These are phyloP conservation scores for Tephrocybe sp. DNA, from an alignment of 768 basidiomycete genomes.

Conservation along the genomic window DNA sequence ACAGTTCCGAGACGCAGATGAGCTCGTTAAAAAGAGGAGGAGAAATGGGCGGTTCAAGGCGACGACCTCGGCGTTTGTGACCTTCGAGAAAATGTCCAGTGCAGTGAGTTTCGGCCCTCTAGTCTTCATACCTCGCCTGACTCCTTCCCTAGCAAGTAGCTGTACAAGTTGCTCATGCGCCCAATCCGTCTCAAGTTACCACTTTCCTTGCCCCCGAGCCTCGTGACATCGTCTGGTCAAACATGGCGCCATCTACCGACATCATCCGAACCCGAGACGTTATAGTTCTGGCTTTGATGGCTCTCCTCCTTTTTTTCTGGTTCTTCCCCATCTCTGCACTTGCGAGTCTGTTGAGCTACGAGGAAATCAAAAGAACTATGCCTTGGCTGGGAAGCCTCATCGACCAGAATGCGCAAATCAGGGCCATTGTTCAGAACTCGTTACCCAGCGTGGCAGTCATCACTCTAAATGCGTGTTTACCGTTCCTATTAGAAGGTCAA, in stretches of 20 bases:
- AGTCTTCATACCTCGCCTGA: background rate
- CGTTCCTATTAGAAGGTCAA: slow-evolving; percentile 86
- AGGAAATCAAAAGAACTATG: slow-evolving; percentile 87
- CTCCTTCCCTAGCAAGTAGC: slow-evolving; percentile 72
- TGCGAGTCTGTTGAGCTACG: slow-evolving; percentile 85
- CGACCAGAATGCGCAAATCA: slow-evolving; percentile 75
- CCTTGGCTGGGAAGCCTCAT: slow-evolving; percentile 89
- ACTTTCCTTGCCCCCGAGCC: slow-evolving; percentile 90
- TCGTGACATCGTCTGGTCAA: slow-evolving; percentile 93
- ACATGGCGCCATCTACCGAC: slow-evolving; percentile 68
- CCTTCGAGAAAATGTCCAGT: slow-evolving; percentile 93
- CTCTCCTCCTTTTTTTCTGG: slow-evolving; percentile 86
- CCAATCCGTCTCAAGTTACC: slow-evolving; percentile 60
- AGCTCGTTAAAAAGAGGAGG: slow-evolving; percentile 75
- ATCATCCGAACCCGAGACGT: slow-evolving; percentile 66
- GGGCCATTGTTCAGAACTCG: slow-evolving; percentile 92
- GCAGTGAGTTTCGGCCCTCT: slow-evolving; percentile 53
- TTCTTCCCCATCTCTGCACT: slow-evolving; percentile 86
- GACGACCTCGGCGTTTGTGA: slow-evolving; percentile 89
- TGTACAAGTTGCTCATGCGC: slow-evolving; percentile 77
- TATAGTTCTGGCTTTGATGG: slow-evolving; percentile 69
- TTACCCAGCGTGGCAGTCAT: slow-evolving; percentile 91
- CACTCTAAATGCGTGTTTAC: slow-evolving; percentile 82
- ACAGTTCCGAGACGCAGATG: slow-evolving; percentile 80
- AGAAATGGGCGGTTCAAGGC: slow-evolving; percentile 74